Percentiles rank a stretch among this genome's conserved stretches.
These are phyloP conservation scores for Eugenia klotzschiana DNA, from an alignment of 441 rosid species.

Conservation along the genomic window DNA sequence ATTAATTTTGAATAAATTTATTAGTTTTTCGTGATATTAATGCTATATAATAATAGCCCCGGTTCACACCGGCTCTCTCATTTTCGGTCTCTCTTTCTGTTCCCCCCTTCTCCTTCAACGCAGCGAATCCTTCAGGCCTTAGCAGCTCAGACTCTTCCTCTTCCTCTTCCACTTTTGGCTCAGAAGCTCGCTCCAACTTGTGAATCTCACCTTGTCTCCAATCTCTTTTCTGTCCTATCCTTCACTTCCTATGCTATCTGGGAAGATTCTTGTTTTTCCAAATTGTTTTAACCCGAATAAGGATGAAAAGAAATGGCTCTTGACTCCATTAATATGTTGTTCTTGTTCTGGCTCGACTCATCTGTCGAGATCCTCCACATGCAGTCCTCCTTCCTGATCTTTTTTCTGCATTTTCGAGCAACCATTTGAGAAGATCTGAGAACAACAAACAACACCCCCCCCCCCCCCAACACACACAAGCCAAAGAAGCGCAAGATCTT, in stretches of 20 bases:
- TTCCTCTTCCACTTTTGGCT: not conserved
- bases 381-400: not conserved
- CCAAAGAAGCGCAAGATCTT: not conserved
- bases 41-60: not conserved
- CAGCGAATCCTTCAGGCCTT: not conserved
- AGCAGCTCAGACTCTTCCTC: not conserved
- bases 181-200: not conserved
- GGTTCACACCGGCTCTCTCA: not conserved
- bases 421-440: not conserved
- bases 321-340: not conserved
- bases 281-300: not conserved
- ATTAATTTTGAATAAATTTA: too few relatives aligned
- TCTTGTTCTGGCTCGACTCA: not conserved
- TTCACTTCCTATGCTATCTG: not conserved
- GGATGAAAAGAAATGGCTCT: not conserved
- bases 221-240: not conserved
- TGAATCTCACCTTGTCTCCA: not conserved
- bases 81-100: not conserved
- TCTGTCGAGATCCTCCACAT: not conserved
- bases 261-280: not conserved
- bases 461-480: too few relatives aligned
- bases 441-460: not conserved
- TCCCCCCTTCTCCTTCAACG: not conserved
- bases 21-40: too few relatives aligned
- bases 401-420: not conserved